Evolutionary conservation across 805 yeast species (phyloP).

Genomic region (Kodamaea kaohsiungensis): DNA sequence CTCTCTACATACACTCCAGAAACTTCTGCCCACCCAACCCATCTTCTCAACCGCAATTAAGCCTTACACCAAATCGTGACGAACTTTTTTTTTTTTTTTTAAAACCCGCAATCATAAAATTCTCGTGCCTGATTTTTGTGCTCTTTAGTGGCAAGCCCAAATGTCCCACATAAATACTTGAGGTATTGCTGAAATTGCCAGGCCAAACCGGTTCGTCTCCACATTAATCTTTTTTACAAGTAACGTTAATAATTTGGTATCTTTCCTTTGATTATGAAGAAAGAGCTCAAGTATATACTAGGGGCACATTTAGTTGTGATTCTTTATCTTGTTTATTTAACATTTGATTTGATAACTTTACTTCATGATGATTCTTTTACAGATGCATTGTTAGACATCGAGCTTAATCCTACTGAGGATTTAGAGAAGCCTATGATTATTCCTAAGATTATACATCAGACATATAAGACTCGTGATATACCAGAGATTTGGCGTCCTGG

Average conservation of each 20-base stretch:
- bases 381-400: slow-evolving; percentile 63
- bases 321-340: slow-evolving; percentile 56
- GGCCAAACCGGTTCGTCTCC: neutral
- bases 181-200: neutral
- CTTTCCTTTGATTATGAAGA: slow-evolving; percentile 46
- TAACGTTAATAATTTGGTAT: neutral
- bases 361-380: slow-evolving; percentile 69
- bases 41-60: neutral
- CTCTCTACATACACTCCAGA: too few relatives aligned
- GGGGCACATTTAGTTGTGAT: slow-evolving; percentile 60
- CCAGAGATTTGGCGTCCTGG: slow-evolving; percentile 84
- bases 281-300: slow-evolving; percentile 62
- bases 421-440: slow-evolving; percentile 55
- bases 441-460: slow-evolving; percentile 92
- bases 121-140: neutral
- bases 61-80: neutral
- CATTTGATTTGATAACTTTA: slow-evolving; percentile 71
- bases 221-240: neutral
- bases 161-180: neutral
- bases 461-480: slow-evolving; percentile 75
- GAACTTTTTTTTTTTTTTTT: neutral
- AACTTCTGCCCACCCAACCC: too few relatives aligned
- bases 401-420: slow-evolving; percentile 57
- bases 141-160: neutral
- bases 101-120: neutral